Evolutionary conservation across 768 basidiomycete species (phyloP), one percentile per base, ranked within the genome.

Genomic region (Calocera viscosa): DNA sequence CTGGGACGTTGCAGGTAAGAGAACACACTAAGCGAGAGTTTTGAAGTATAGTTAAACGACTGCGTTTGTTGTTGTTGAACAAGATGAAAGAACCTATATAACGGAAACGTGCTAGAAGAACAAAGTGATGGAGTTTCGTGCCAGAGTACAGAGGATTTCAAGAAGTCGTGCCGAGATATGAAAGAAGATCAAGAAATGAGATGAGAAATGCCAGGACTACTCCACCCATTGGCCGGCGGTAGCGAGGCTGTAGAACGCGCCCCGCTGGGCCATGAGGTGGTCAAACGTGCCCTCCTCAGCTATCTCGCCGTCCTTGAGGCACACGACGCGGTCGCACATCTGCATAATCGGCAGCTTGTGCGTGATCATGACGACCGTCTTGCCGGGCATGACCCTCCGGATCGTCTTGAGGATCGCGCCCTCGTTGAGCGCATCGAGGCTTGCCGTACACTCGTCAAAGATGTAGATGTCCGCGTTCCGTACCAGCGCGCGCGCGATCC

Each of bases 401-500:
- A 94, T 85, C 8, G 91, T 87, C 66, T 91, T 86, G 72, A 97
- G 76, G 17, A 98, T 88, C 19, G 83, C 86, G 1, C 82, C 81
- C 77, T 94, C 89, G 76, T 95, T 97, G 71, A 85, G 84, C 1
- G 83, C 79, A 74, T 98, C 94, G 67, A 97, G 77, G 3, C 94
- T 91, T 47, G 86, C 87, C n/a, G 95, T 98, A 74, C 94, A 96
- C 74, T 98, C 95, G 74, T 97, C 95, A 65, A 97, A 78, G 38
- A 97, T 86, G 53, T 96, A 79, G 16, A 97, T 82, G 49, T 81
- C 82, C 0, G 86, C 79, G 0, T 84, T 82, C 35, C 90, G 81
- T 1, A 86, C 88, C n/a, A 97, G 82, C 0, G 94, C 92, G 5
- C 94, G 83, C 0, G 94, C 94, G 71, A 98, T 93, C 74, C 90